phyloP scores from a whole-genome alignment of 495 filamentous ascomycete species.

The Penicillium crystallinum region DNA sequence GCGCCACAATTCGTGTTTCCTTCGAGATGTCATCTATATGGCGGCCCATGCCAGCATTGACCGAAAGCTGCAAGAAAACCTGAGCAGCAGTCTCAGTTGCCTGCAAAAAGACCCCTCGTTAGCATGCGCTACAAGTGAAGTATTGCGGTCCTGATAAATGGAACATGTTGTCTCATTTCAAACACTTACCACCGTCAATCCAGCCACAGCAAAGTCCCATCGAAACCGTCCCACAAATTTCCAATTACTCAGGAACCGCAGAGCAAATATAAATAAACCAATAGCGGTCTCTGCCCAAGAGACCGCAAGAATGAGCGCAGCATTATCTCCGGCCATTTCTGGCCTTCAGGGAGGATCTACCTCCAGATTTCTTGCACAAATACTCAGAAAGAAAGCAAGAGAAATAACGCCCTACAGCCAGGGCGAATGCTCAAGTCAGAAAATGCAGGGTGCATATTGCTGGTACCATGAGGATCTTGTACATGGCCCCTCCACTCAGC shows the following conservation, averaged over 20 bases:
- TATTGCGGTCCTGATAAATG: neutral
- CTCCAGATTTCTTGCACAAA: neutral
- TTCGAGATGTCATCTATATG: slow-evolving; percentile 18
- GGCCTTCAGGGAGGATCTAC: neutral
- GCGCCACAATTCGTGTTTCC: slow-evolving; percentile 10
- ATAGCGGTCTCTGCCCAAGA: slow-evolving; percentile 14
- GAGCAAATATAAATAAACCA: slow-evolving; percentile 10
- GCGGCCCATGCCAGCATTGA: slow-evolving; percentile 24
- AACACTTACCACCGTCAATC: slow-evolving; percentile 9
- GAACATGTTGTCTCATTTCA: neutral
- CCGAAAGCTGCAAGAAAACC: slow-evolving; percentile 19
- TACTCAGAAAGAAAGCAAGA: neutral
- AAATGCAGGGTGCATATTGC: neutral
- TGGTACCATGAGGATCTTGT: neutral
- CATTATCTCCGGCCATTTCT: slow-evolving; percentile 1
- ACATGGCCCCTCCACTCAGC: neutral
- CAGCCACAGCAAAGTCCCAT: slow-evolving; percentile 16
- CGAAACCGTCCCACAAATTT: slow-evolving; percentile 12
- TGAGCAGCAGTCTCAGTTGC: slow-evolving; percentile 7
- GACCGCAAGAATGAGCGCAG: slow-evolving; percentile 9
- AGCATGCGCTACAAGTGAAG: neutral
- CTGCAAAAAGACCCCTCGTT: neutral
- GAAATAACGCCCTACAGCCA: neutral
- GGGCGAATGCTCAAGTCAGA: neutral
- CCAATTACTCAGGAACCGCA: slow-evolving; percentile 19